Percentiles rank a stretch among this genome's conserved stretches.
Evolutionary conservation across 23 red algal genomes (phyloP).

Genomic region (Agarophyton chilense): DNA sequence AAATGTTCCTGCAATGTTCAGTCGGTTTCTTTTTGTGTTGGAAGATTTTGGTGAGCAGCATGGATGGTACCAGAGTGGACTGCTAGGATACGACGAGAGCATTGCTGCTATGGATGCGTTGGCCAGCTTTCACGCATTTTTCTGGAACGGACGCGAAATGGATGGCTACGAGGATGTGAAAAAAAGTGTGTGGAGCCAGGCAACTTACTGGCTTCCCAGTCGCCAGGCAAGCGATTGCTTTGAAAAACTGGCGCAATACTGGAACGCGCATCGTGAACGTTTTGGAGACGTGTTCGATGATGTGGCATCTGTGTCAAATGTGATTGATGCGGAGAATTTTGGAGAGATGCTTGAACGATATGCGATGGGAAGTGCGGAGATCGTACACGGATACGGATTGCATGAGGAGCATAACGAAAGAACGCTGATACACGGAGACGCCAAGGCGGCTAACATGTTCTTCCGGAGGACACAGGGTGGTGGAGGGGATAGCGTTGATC

Average conservation of each 20-base stretch:
- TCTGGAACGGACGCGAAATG: conserved; percentile 41
- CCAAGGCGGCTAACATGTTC: conserved; percentile 76
- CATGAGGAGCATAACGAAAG: conserved; percentile 39
- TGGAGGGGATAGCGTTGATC: not conserved
- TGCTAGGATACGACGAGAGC: conserved; percentile 34
- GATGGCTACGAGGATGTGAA: conserved; percentile 18
- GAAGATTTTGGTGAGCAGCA: conserved; percentile 48
- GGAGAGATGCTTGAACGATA: conserved; percentile 1
- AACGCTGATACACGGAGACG: conserved; percentile 70
- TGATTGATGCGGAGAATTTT: conserved; percentile 5
- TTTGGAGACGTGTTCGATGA: conserved; percentile 25
- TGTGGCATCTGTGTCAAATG: conserved; percentile 8
- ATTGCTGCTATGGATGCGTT: conserved; percentile 23
- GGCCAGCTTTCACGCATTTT: conserved; percentile 64
- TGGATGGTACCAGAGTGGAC: conserved; percentile 62
- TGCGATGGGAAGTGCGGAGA: conserved; percentile 26
- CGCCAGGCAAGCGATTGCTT: conserved; percentile 44
- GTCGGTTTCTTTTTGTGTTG: conserved; percentile 56
- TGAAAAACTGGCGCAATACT: conserved; percentile 34
- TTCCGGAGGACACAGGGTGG: not conserved
- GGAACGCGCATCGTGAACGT: conserved; percentile 13
- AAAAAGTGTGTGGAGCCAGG: conserved; percentile 49
- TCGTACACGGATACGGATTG: conserved; percentile 28
- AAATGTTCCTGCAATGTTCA: conserved; percentile 22
- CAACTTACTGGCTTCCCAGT: conserved; percentile 61